Conservation (phyloP, 176 grass and related monocot species). For the Typha latifolia region DNA sequence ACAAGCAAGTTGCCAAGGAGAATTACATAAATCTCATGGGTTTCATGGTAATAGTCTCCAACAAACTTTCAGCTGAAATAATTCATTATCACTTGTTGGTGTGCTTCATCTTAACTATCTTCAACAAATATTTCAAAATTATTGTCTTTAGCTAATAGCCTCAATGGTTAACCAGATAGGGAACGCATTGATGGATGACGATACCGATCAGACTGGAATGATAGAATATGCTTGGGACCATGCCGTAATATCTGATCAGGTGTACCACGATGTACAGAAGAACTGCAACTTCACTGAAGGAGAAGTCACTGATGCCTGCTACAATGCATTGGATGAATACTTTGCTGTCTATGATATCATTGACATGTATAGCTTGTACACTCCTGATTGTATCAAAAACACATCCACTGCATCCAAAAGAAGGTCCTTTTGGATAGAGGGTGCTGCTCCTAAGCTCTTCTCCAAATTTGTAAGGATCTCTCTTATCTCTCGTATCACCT, state of each 20-base stretch:
- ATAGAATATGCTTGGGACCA: constrained; percentile 45
- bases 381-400: constrained; percentile 18
- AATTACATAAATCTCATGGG: constrained; percentile 87
- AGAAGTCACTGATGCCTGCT: constrained; percentile 11
- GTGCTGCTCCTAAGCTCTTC: constrained; percentile 49
- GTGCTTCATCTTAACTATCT: not conserved
- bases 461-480: constrained; percentile 43
- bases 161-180: constrained; percentile 25
- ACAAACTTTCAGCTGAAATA: not conserved
- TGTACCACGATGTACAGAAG: constrained; percentile 29
- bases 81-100: not conserved
- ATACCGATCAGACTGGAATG: constrained; percentile 32
- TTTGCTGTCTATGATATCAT: constrained; percentile 25
- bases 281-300: constrained; percentile 34
- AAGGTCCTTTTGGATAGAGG: constrained; percentile 33
- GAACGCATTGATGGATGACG: constrained; percentile 44
- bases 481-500: not conserved
- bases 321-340: constrained; percentile 10
- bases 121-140: not conserved
- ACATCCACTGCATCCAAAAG: not conserved
- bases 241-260: constrained; percentile 41
- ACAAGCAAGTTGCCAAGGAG: constrained; percentile 53
- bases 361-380: constrained; percentile 54
- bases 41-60: constrained; percentile 38
- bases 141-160: no score